A percentile compares a stretch with the other conserved stretches of the same genome.
Evolutionary conservation across 2,329 filamentous ascomycete species (phyloP).

Genomic region (Hymenoscyphus fraxineus): DNA sequence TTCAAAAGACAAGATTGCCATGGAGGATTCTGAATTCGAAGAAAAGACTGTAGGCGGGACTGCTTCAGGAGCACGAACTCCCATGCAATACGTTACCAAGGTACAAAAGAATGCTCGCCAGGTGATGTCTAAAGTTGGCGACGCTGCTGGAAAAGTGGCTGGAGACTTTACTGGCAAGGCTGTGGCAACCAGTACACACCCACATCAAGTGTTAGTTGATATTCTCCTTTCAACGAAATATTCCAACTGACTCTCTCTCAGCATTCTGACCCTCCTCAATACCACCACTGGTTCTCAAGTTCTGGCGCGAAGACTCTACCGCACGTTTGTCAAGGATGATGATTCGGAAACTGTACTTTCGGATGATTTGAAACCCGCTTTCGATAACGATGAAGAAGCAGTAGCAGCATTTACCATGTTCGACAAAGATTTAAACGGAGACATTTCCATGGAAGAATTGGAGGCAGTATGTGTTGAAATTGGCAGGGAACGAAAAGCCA

Average conservation of each 20-base stretch:
- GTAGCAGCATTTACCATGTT: constrained; percentile 89
- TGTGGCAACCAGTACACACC: constrained; percentile 67
- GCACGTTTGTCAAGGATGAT: constrained; percentile 72
- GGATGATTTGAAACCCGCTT: constrained; percentile 75
- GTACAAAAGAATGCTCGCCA: constrained; percentile 71
- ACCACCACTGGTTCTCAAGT: constrained; percentile 74
- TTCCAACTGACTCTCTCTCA: constrained; percentile 20
- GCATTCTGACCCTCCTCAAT: constrained; percentile 68
- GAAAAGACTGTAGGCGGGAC: constrained; percentile 26
- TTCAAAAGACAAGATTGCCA: constrained; percentile 60
- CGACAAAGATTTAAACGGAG: constrained; percentile 93
- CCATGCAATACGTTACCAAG: constrained; percentile 64
- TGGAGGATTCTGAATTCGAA: constrained; percentile 75
- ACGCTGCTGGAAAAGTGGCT: constrained; percentile 79
- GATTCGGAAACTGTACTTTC: constrained; percentile 72
- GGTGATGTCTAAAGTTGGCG: constrained; percentile 75
- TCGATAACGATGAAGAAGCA: constrained; percentile 78
- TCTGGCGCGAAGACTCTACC: constrained; percentile 81
- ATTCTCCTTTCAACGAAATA: background rate
- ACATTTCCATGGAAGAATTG: constrained; percentile 92
- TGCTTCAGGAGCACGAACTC: constrained; percentile 57
- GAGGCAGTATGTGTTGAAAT: constrained; percentile 93
- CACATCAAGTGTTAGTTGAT: constrained; percentile 62
- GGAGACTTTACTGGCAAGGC: constrained; percentile 84
- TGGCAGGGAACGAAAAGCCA: constrained; percentile 89